Evolutionary conservation across 805 yeast genomes (phyloP), one percentile per base, ranked within the genome.

Genomic region (Pichia rugopelliculosa): DNA sequence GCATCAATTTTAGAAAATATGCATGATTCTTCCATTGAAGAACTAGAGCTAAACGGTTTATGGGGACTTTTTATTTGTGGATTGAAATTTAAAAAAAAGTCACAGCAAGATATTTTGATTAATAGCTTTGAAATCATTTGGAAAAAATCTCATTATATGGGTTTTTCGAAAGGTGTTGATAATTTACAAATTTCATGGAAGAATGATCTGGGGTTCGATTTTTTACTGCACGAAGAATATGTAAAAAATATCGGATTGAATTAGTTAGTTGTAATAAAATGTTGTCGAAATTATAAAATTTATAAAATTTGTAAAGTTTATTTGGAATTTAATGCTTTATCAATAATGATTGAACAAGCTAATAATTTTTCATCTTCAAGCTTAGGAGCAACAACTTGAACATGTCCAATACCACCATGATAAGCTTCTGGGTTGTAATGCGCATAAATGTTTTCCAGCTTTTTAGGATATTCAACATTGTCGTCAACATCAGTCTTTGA

Each of bases 111-210:
- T 93, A 86, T 65, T 77, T 81, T 42, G 85, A 84, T 65, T 90
- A 84, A 62, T 77, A 86, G 43, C 93, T 95, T 7, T 79, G 85
- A 85, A 68, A 86, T 58, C 78, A 84, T n/a, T 81, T 84, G 41
- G 95, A 95, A 0, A 90, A 85, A 59, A 83, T 84, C 57, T 59
- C 84, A 37, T 90, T 90, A 1, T 74, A 82, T 2, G 64, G 83
- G 33, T n/a, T 17, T 15, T 11, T 9, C 34, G 12, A 39, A 39
- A 8, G 22, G n/a, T 17, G 7, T 43, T 13, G 17, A 36, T 1
- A 22, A 8, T 6, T 13, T 41, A 3, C 8, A 21, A 22, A 6
- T 15, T 12, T 26, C 44, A 5, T 41, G 44, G 38, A 12, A 41
- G 20, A 33, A 7, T 10, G 27, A 15, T 10, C 11, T 13, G 3